These are phyloP conservation scores for Geranomyces variabilis DNA, from an alignment of 192 early-diverging fungal species.

Conservation along the genomic window DNA sequence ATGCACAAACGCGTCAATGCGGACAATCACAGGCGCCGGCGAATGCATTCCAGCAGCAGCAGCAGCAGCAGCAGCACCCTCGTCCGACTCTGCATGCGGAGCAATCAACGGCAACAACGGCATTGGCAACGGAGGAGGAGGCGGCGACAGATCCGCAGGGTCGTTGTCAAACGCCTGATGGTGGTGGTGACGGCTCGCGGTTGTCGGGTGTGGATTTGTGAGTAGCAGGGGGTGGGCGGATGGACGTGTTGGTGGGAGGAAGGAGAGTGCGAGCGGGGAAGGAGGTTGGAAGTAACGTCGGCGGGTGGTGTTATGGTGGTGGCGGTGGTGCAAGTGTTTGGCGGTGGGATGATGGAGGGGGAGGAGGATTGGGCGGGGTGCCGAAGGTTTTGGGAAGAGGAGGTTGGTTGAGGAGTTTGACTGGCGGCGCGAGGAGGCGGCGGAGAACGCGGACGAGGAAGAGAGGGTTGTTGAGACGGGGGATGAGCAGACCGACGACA, in stretches of 20 bases:
- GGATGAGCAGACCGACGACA: too few relatives aligned
- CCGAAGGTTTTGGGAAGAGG: too few relatives aligned
- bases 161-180: not conserved
- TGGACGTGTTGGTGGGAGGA: constrained; percentile 18
- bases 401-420: too few relatives aligned
- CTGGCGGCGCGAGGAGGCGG: too few relatives aligned
- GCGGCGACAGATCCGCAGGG: not conserved
- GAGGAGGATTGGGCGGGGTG: too few relatives aligned
- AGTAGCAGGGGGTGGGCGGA: constrained; percentile 18
- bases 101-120: not conserved
- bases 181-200: not conserved
- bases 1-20: constrained; percentile 30
- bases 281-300: not conserved
- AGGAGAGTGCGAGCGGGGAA: constrained; percentile 21
- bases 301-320: too few relatives aligned
- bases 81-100: not conserved
- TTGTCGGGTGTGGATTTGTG: constrained; percentile 9
- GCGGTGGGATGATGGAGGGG: too few relatives aligned
- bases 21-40: constrained; percentile 7
- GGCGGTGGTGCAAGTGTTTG: too few relatives aligned
- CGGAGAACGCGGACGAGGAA: too few relatives aligned
- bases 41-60: not conserved
- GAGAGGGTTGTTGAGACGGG: too few relatives aligned
- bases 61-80: too few relatives aligned
- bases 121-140: not conserved